Base-by-base conservation (phyloP, 2,329 filamentous ascomycete genomes). In the Alternaria ethzedia region DNA sequence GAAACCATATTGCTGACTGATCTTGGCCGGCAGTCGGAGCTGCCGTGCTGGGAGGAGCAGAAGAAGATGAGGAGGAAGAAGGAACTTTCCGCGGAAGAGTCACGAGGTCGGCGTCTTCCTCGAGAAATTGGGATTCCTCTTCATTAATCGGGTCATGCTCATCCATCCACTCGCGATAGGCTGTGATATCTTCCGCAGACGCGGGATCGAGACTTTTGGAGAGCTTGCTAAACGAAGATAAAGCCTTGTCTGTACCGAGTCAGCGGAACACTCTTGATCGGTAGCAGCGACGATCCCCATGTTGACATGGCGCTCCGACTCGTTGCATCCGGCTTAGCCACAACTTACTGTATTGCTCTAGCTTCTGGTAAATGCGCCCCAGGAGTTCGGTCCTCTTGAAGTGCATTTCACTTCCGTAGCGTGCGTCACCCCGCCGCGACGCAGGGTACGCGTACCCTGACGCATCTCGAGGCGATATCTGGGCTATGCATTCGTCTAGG, bases 311-410 rank as follows among this genome's bases (percentile, higher is more conserved):
- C 43, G 23, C 12, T 45, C 49, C 30, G 25, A 15, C 32, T 23
- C 49, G 43, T 21, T 26, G 13, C 50, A 6, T 47, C 47, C 26
- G 54, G 45, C 45, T 41, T n/a, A 36, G 36, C 45, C 59, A 52
- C 9, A n/a, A 56, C 65, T 77, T 79, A 90, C 89, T 90, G 74
- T 92, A 93, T 71, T 91, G 88, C 30, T 85, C 85, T 9, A 91
- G 79, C 75, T 92, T 92, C 66, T 86, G 85, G 15, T 87, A 89
- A 57, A 92, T 88, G 67, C 86, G 84, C 13, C 86, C 87, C 6
- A 92, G 75, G 6, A 91, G 78, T 50, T 89, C 86, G 0, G 86
- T 88, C 71, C 87, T 86, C 65, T 86, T 86, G 78, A 85, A 87
- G 65, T 89, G 86, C 46, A 90, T 76, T 56, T 90, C 87, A 6